Evolutionary conservation across 1,284 basidiomycete species (phyloP).

Genomic region (Ganoderma boninense): DNA sequence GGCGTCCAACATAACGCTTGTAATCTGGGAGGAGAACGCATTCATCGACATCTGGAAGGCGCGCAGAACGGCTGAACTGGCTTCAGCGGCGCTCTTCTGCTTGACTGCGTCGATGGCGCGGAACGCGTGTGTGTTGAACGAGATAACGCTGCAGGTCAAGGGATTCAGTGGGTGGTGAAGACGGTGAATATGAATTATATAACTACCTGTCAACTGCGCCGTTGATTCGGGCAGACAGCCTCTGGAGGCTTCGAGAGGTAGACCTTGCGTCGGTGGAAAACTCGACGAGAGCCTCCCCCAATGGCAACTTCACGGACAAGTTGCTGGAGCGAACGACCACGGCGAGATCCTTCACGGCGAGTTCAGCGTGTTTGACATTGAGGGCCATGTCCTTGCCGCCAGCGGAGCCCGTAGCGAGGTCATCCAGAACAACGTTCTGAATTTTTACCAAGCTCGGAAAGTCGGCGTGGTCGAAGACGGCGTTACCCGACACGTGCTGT

Average conservation of each 20-base stretch:
- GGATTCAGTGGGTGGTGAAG: no score
- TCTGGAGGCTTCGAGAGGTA: background rate
- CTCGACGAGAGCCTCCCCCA: background rate
- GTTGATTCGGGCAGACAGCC: background rate
- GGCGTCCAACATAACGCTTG: background rate
- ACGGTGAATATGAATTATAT: no score
- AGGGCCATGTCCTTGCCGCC: background rate
- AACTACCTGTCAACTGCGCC: background rate
- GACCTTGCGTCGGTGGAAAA: background rate
- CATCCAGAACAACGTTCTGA: background rate
- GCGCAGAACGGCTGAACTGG: background rate
- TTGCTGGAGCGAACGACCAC: background rate
- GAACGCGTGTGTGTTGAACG: background rate
- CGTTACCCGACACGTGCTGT: background rate
- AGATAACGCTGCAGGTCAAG: no score
- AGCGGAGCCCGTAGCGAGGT: background rate
- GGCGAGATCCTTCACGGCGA: background rate
- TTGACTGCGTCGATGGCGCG: background rate
- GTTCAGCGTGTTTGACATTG: background rate
- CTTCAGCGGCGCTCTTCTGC: background rate
- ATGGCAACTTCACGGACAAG: background rate
- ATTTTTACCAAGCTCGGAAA: background rate
- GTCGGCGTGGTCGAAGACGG: background rate
- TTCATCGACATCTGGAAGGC: background rate
- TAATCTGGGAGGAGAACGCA: background rate